Evolutionary conservation across 345 rosid species (phyloP).

Genomic region (Litchi chinensis): DNA sequence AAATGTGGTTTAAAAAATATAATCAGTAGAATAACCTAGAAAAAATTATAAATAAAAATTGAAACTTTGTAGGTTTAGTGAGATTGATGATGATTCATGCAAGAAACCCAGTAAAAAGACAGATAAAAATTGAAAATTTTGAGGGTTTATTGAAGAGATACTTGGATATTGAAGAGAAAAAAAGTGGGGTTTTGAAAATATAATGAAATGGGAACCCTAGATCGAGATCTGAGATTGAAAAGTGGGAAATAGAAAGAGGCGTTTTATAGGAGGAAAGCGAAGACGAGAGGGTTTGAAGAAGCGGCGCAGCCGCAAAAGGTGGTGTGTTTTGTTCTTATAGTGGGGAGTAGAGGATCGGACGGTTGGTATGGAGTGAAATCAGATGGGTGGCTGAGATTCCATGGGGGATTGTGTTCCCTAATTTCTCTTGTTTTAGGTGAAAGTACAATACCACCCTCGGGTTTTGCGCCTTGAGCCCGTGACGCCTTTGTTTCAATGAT

Average conservation of each 20-base stretch:
- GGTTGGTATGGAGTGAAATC: background rate
- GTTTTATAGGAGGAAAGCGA: background rate
- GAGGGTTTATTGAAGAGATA: too few species aligned
- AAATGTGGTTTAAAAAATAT: too few species aligned
- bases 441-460: background rate
- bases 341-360: constrained; percentile 10
- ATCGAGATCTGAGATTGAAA: background rate
- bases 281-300: background rate
- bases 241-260: background rate
- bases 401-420: background rate
- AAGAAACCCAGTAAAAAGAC: too few species aligned
- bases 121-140: too few species aligned
- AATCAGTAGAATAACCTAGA: too few species aligned
- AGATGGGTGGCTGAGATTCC: constrained; percentile 16
- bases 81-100: too few species aligned
- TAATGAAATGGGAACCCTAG: background rate
- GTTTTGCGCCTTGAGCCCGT: too few species aligned
- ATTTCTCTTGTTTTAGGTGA: background rate
- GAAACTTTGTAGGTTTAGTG: too few species aligned
- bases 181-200: too few species aligned
- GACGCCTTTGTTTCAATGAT: too few species aligned
- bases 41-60: too few species aligned
- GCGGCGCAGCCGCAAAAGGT: too few species aligned
- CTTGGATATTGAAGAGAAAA: background rate
- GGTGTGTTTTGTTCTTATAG: constrained; percentile 8